Base-by-base conservation (phyloP, 768 basidiomycete genomes). In the Cystobasidium ongulense region DNA sequence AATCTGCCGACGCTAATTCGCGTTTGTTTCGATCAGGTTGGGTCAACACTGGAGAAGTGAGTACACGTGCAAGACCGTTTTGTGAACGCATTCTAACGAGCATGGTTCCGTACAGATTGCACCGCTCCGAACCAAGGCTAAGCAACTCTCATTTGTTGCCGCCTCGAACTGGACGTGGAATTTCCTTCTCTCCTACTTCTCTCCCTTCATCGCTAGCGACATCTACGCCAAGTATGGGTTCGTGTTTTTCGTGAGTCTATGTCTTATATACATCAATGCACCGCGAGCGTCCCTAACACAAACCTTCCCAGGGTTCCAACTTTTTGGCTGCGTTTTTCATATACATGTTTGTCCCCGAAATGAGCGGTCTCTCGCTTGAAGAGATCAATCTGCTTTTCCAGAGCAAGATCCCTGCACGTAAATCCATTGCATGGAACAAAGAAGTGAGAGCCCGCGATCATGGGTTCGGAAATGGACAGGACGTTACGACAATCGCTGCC, bases 141-240 rank as follows among this genome's bases (percentile, higher is more conserved):
- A 73, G 72, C 72, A 73, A 59, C 72, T 73, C 17, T 63, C 62
- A 1, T 73, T 73, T 31, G 36, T 72, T 5, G 38, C 27, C 39
- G 54, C 70, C 31, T 31, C 25, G 7, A 73, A 73, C 33, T 73
- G 72, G 72, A 63, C 61, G 17, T 73, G 62, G 62, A 73, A 73
- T 35, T 64, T 64, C 33, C 43, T 63, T 2, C 35, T 66, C 10
- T 43, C 64, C 15, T 66, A 36, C 35, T 64, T 73, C 70, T 36
- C 35, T 5, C 70, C 57, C 18, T 39, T 43, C 70, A 61, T 72
- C 29, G 35, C 70, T 33, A 27, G 13, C 57, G n/a, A 21, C 27
- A 72, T 61, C 36, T 54, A 57, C 57, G 57, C 70, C 17, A 73
- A 63, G 39, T 73, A 73, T 52, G 72, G 72, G 29, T 73, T 73